Evolutionary conservation across 208 protist species (phyloP).

Genomic region (Wallacemonas sp.): DNA sequence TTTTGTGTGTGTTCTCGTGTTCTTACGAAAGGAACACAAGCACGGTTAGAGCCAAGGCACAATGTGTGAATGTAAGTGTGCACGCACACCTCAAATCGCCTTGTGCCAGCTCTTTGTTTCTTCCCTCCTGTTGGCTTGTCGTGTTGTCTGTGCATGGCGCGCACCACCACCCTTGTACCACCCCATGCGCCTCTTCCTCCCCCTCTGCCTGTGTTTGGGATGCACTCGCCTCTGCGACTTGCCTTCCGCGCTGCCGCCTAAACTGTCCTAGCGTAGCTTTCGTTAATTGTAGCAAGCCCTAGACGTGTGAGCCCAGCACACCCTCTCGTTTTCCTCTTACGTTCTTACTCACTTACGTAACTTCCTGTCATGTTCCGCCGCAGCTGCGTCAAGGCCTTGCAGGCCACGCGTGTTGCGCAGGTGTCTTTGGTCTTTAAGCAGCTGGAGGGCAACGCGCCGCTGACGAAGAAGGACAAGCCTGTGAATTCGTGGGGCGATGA

Average conservation of each 20-base stretch:
- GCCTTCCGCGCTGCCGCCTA: too few relatives aligned
- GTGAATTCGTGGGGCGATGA: constrained; percentile 85
- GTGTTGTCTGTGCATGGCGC: too few relatives aligned
- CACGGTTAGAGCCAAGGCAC: too few relatives aligned
- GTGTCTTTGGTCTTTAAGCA: constrained; percentile 83
- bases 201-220: neutral
- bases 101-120: too few relatives aligned
- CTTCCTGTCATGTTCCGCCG: constrained; percentile 62
- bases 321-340: neutral
- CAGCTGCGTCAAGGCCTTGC: constrained; percentile 49
- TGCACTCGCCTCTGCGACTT: too few relatives aligned
- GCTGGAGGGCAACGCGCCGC: constrained; percentile 67
- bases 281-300: constrained; percentile 5
- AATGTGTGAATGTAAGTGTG: too few relatives aligned
- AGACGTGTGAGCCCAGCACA: constrained; percentile 9
- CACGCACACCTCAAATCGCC: too few relatives aligned
- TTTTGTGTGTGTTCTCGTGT: neutral
- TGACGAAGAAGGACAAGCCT: constrained; percentile 84
- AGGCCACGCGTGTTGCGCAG: constrained; percentile 56
- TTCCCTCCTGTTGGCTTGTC: too few relatives aligned
- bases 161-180: too few relatives aligned
- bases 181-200: neutral
- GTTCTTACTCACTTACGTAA: constrained; percentile 7
- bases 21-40: too few relatives aligned
- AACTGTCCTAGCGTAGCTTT: constrained; percentile 14